Conservation (phyloP, 495 filamentous ascomycete genomes). For the Trypethelium eluteriae region DNA sequence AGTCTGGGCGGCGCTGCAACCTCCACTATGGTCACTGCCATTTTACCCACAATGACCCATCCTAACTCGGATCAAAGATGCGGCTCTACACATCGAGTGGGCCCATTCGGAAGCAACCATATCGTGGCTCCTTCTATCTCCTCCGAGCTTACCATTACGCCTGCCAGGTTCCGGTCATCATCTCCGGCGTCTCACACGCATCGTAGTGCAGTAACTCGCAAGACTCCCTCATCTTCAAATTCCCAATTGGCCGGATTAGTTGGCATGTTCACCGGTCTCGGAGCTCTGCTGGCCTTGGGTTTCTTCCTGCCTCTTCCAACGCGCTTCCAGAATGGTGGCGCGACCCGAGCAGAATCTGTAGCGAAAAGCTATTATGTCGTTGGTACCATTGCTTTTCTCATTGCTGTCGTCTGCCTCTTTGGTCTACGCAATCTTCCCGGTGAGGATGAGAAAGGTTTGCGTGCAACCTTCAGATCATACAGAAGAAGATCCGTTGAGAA, state of each 20-base stretch:
- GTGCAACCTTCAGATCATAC: slow-evolving; percentile 37
- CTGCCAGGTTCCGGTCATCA: slow-evolving; percentile 32
- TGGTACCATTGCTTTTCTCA: slow-evolving; percentile 57
- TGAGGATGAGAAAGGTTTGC: slow-evolving; percentile 68
- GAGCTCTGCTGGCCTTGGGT: slow-evolving; percentile 72
- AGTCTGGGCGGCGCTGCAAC: slow-evolving; percentile 83
- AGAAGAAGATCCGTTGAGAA: neutral
- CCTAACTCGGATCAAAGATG: neutral
- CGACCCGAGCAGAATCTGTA: slow-evolving; percentile 61
- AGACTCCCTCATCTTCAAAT: slow-evolving; percentile 36
- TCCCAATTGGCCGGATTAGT: slow-evolving; percentile 78
- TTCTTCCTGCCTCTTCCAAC: slow-evolving; percentile 83
- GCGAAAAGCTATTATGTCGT: slow-evolving; percentile 79
- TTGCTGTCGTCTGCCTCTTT: slow-evolving; percentile 68
- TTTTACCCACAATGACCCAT: slow-evolving; percentile 73
- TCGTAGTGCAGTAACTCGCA: neutral
- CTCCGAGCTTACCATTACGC: slow-evolving; percentile 39
- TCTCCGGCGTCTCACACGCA: slow-evolving; percentile 19
- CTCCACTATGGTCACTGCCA: slow-evolving; percentile 95
- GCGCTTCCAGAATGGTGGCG: slow-evolving; percentile 58
- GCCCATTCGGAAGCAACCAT: slow-evolving; percentile 20
- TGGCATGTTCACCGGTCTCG: slow-evolving; percentile 84
- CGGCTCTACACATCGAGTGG: neutral
- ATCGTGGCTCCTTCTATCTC: slow-evolving; percentile 30
- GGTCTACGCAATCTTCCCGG: slow-evolving; percentile 71